These are phyloP conservation scores for Cryptococcus neoformans DNA, from an alignment of 1,284 basidiomycete genomes.

Conservation along the genomic window DNA sequence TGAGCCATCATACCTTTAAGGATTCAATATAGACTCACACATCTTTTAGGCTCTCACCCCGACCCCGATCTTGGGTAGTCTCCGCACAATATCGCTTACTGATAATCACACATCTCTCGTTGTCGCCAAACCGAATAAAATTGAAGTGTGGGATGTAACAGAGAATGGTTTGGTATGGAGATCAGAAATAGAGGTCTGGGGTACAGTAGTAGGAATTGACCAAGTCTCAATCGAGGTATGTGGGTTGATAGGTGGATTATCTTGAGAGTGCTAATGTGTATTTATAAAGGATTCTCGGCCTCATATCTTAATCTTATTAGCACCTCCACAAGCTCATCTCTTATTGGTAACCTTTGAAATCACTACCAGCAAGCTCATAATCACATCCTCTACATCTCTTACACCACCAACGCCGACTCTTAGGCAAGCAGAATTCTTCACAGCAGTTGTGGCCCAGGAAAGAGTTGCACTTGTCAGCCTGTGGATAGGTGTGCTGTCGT, in stretches of 20 bases:
- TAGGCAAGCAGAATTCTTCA: constrained; percentile 46
- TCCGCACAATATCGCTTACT: constrained; percentile 31
- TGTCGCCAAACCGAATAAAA: constrained; percentile 40
- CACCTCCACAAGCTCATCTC: constrained; percentile 43
- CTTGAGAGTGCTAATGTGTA: background rate
- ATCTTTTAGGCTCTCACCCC: constrained; percentile 44
- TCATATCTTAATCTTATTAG: constrained; percentile 40
- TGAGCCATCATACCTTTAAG: background rate
- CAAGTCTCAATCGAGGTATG: constrained; percentile 31
- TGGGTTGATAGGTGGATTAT: background rate
- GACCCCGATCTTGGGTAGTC: constrained; percentile 41
- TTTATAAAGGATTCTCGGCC: constrained; percentile 31
- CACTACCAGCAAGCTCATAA: constrained; percentile 21
- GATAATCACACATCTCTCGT: constrained; percentile 29
- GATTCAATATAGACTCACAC: background rate
- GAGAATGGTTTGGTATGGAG: constrained; percentile 26
- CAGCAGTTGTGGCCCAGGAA: constrained; percentile 31
- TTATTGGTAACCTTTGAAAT: constrained; percentile 32
- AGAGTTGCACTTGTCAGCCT: constrained; percentile 36
- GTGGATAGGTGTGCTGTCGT: constrained; percentile 46
- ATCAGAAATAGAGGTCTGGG: constrained; percentile 42
- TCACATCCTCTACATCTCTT: constrained; percentile 32
- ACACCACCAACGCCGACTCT: constrained; percentile 34
- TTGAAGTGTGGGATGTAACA: constrained; percentile 44
- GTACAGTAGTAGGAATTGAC: constrained; percentile 41